A percentile compares a stretch with the other conserved stretches of the same genome.
Conservation (phyloP, 257 asterid genomes). For the Cruciata laevipes region DNA sequence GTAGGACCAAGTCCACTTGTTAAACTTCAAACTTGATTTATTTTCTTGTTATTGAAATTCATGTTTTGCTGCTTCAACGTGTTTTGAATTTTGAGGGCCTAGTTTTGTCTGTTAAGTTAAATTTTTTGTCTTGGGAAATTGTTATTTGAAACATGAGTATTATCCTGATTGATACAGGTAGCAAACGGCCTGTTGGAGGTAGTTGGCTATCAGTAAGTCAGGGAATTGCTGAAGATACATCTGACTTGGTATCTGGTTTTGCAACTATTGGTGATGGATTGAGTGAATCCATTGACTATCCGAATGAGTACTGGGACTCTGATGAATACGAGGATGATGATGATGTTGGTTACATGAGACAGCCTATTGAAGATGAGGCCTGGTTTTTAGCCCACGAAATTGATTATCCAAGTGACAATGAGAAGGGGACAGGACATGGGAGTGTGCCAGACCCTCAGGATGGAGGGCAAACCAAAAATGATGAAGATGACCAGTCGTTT, state of each 20-base stretch:
- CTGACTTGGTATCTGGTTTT: conserved; percentile 94
- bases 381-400: conserved; percentile 98
- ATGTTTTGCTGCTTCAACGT: not conserved
- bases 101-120: not conserved
- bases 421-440: conserved; percentile 75
- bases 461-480: conserved; percentile 54
- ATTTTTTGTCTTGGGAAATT: not conserved
- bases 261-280: conserved; percentile 91
- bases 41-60: conserved; percentile 3
- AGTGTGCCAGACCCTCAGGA: conserved; percentile 78
- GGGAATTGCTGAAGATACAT: conserved; percentile 89
- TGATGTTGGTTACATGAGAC: conserved; percentile 93
- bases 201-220: conserved; percentile 95
- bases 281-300: conserved; percentile 81
- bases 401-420: conserved; percentile 95
- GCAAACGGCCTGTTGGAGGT: conserved; percentile 62
- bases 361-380: conserved; percentile 95
- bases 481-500: conserved; percentile 80
- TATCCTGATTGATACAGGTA: conserved; percentile 30
- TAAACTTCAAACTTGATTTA: not conserved
- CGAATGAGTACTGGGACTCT: conserved; percentile 93
- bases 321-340: conserved; percentile 96
- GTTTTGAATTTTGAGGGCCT: not conserved
- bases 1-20: not conserved
- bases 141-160: not conserved